phyloP scores from a whole-genome alignment of 139 green algal species.

The Chlorella sp. region DNA sequence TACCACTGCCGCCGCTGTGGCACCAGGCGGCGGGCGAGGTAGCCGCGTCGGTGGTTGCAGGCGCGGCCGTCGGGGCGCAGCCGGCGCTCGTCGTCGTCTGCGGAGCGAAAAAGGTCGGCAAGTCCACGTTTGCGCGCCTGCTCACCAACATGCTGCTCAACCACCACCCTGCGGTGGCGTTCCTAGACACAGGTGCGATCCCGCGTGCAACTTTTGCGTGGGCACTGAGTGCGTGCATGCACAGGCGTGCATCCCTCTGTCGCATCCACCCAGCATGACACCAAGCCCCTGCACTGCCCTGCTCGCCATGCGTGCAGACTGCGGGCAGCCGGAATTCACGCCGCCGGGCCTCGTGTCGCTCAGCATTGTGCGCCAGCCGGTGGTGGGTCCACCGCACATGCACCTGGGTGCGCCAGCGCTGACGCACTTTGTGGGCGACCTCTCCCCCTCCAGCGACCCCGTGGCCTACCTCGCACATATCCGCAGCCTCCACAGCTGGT shows the following conservation, averaged over 20 bases:
- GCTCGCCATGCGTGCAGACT: conserved; percentile 49
- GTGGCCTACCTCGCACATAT: conserved; percentile 60
- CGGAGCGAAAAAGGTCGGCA: conserved; percentile 81
- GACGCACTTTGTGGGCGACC: conserved; percentile 68
- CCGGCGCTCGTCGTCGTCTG: conserved; percentile 58
- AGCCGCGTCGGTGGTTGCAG: conserved; percentile 1
- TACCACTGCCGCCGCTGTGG: conserved; percentile 20
- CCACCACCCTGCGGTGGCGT: conserved; percentile 51
- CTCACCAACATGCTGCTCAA: conserved; percentile 63
- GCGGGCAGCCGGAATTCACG: conserved; percentile 88
- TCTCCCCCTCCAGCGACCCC: conserved; percentile 68
- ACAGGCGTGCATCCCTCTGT: too few species aligned
- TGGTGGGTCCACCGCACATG: conserved; percentile 70
- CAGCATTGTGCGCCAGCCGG: conserved; percentile 47
- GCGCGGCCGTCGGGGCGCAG: not conserved
- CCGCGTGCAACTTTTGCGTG: too few species aligned
- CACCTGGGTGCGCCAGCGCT: conserved; percentile 45
- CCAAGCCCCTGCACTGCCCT: too few species aligned
- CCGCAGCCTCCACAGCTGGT: conserved; percentile 55
- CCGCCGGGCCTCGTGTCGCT: conserved; percentile 78
- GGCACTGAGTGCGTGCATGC: too few species aligned
- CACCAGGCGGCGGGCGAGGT: conserved; percentile 24
- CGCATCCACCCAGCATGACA: too few species aligned
- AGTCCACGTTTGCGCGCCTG: conserved; percentile 71
- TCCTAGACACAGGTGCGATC: conserved; percentile 64